Base-by-base conservation (phyloP, 257 asterid genomes). In the Solanum chilense region DNA sequence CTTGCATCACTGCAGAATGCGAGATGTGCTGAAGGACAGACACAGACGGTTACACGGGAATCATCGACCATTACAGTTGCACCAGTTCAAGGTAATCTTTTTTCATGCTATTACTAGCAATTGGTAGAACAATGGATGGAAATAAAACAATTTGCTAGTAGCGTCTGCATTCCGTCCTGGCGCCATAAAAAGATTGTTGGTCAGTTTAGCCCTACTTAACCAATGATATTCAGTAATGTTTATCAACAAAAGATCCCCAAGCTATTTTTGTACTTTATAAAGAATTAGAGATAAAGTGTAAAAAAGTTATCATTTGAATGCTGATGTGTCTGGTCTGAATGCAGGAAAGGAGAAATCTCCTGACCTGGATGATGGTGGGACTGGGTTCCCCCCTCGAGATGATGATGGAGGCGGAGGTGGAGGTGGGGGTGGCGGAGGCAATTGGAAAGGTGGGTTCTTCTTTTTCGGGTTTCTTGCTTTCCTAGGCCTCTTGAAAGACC, bases 61-160 rank as follows among this genome's bases (percentile, higher is more conserved):
- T 93, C 98, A 41, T 96, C 99, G 29, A 96, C 98, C 74, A 93
- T 96, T 86, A 95, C 98, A 33, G 95, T 96, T 88, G 98, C 98
- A 18, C 99, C 98, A 82, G 88, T 89, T 74, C 97, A 93, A 93
- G 98, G 99, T 95, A 88, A 75, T 52, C 25, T 35, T 39, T 25
- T 35, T 89, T 86, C 86, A 37, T 85, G 69, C 52, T 39, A 70
- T 84, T 18, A 12, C 37, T 75, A 77, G 31, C 64, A 62, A 62
- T 27, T 69, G 73, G 49, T 29, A 75, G 41, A 78, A 64, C 25
- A 31, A 64, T 49, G 45, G 12, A 27, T 15, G 64, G 64, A 56
- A 7, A 56, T 56, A 56, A 7, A 52, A 52, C 62, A 52, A 52
- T 52, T 56, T 56, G 23, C 64, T 27, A 29, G 29, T 29, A 29